phyloP scores from a whole-genome alignment of 1,139 yeast species.

The Sugiyamaella paludigena region DNA sequence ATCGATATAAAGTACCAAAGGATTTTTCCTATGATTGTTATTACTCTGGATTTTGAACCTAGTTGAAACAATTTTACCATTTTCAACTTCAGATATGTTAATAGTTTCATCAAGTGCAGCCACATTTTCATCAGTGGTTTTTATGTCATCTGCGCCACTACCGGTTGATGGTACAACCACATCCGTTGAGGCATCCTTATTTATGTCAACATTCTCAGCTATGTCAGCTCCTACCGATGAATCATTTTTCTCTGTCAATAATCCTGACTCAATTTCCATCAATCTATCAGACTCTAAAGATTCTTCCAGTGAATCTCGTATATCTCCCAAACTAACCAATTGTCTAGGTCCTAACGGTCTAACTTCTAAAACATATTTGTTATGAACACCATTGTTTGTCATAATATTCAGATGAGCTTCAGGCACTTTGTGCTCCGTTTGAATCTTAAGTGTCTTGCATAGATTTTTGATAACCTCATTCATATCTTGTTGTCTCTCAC shows the following conservation, averaged over 20 bases:
- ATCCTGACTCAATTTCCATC: conserved; percentile 10
- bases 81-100: conserved; percentile 36
- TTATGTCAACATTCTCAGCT: no score
- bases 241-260: no score
- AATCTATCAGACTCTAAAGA: background rate
- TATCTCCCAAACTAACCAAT: conserved; percentile 26
- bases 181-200: no score
- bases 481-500: conserved; percentile 33
- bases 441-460: conserved; percentile 49
- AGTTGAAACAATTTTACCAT: conserved; percentile 37
- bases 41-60: conserved; percentile 11
- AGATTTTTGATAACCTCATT: conserved; percentile 42
- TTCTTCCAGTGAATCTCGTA: conserved; percentile 31
- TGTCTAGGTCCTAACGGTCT: conserved; percentile 50
- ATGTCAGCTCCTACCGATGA: no score
- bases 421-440: conserved; percentile 44
- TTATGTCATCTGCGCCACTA: no score
- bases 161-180: no score
- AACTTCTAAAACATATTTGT: conserved; percentile 73
- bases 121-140: no score
- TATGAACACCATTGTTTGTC: conserved; percentile 73
- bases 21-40: conserved; percentile 32
- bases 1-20: conserved; percentile 75
- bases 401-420: conserved; percentile 60
- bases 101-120: no score